Conservation (phyloP, 306 rosid genomes). For the Notholithocarpus densiflorus region DNA sequence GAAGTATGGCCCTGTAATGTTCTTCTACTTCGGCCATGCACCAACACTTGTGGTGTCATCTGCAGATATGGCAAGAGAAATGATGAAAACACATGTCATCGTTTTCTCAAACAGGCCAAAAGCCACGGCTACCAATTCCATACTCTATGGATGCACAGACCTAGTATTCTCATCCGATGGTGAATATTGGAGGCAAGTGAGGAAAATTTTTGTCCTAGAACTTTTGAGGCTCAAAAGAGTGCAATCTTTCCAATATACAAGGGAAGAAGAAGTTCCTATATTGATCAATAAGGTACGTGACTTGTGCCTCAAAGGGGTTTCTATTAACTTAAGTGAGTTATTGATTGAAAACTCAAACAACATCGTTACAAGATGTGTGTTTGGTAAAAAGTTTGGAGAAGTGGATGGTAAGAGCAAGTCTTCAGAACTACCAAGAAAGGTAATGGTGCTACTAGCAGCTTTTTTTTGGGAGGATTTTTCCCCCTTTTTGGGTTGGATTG, state of each 20-base stretch:
- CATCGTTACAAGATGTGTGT: conserved; percentile 1
- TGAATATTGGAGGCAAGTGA: conserved; percentile 19
- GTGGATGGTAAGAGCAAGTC: not conserved
- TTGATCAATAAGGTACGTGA: not conserved
- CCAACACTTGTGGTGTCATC: conserved; percentile 34
- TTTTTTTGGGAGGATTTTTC: not conserved
- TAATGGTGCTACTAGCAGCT: not conserved
- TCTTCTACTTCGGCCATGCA: conserved; percentile 1
- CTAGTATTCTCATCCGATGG: not conserved
- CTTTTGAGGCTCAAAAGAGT: conserved; percentile 6
- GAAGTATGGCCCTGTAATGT: conserved; percentile 12
- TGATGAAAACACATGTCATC: conserved; percentile 23
- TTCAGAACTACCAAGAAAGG: not conserved
- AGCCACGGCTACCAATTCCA: not conserved
- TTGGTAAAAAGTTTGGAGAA: not conserved
- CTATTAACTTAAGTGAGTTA: not conserved
- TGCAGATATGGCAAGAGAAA: conserved; percentile 23
- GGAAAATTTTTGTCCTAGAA: conserved; percentile 6
- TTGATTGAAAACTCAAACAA: not conserved
- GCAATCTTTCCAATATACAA: not conserved
- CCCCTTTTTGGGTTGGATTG: conserved; percentile 25
- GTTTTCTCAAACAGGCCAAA: conserved; percentile 19
- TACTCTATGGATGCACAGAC: conserved; percentile 22
- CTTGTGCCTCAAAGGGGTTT: not conserved
- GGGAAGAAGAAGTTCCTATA: conserved; percentile 10